Percentiles rank a stretch among this genome's conserved stretches.
Evolutionary conservation across 2,329 filamentous ascomycete species (phyloP).

Genomic region (Aotearoamyces nothofagi): DNA sequence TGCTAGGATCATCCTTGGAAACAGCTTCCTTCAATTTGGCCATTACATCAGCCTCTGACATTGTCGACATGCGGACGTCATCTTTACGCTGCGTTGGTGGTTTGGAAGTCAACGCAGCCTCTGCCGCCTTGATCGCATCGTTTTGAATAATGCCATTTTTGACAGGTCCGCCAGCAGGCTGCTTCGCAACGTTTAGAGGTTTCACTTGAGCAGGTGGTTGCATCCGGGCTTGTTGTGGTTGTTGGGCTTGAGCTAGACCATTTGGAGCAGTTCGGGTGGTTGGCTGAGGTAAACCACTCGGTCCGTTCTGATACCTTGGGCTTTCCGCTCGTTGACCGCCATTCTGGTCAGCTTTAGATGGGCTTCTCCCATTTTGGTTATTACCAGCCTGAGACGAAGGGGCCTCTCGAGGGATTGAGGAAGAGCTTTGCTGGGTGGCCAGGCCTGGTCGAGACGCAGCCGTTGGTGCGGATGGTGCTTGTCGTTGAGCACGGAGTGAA

Average conservation of each 20-base stretch:
- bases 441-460: slow-evolving; percentile 30
- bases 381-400: slow-evolving; percentile 17
- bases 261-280: slow-evolving; percentile 29
- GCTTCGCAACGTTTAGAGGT: slow-evolving; percentile 65
- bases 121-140: slow-evolving; percentile 75
- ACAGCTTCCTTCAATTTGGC: slow-evolving; percentile 86
- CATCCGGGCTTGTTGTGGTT: slow-evolving; percentile 37
- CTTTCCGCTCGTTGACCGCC: slow-evolving; percentile 14
- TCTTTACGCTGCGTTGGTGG: slow-evolving; percentile 63
- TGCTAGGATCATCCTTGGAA: slow-evolving; percentile 84
- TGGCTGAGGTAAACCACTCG: slow-evolving; percentile 19
- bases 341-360: slow-evolving; percentile 29
- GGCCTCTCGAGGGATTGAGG: slow-evolving; percentile 23
- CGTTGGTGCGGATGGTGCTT: slow-evolving; percentile 60
- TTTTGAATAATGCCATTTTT: slow-evolving; percentile 25
- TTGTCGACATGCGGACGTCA: slow-evolving; percentile 95
- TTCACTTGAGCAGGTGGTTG: slow-evolving; percentile 44
- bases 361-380: slow-evolving; percentile 16
- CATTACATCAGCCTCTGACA: slow-evolving; percentile 97
- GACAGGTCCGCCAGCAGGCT: slow-evolving; percentile 23
- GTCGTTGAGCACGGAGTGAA: slow-evolving; percentile 56
- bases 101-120: slow-evolving; percentile 78
- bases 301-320: slow-evolving; percentile 23
- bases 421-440: slow-evolving; percentile 33
- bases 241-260: slow-evolving; percentile 30